A percentile compares a stretch with the other conserved stretches of the same genome.
Evolutionary conservation across 495 filamentous ascomycete genomes (phyloP).

Genomic region (Neurospora sp.): DNA sequence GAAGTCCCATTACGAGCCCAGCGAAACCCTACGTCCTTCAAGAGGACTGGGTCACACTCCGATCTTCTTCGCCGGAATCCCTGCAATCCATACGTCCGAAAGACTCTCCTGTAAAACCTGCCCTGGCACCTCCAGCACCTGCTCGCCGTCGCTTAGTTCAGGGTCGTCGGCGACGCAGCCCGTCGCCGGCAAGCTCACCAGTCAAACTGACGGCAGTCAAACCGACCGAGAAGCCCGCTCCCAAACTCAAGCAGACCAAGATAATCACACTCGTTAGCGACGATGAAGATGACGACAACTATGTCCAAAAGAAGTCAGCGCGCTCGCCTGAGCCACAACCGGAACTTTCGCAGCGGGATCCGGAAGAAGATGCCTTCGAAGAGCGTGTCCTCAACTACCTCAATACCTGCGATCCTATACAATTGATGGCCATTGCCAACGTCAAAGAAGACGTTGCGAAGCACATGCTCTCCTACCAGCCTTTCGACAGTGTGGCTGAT

Average conservation of each 20-base stretch:
- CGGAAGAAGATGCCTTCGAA: slow-evolving; percentile 8
- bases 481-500: slow-evolving; percentile 52
- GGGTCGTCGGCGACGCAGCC: slow-evolving; percentile 14
- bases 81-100: slow-evolving; percentile 6
- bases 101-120: neutral
- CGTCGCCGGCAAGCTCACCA: slow-evolving; percentile 10
- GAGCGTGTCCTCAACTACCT: slow-evolving; percentile 63
- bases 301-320: slow-evolving; percentile 9
- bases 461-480: slow-evolving; percentile 55
- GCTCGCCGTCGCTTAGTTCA: slow-evolving; percentile 20
- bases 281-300: slow-evolving; percentile 15
- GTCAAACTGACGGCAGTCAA: slow-evolving; percentile 8
- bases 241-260: neutral
- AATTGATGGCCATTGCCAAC: slow-evolving; percentile 67
- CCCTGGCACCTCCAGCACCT: slow-evolving; percentile 3
- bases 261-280: slow-evolving; percentile 22
- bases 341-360: slow-evolving; percentile 1
- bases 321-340: slow-evolving; percentile 4
- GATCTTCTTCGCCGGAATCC: slow-evolving; percentile 8
- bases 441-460: slow-evolving; percentile 57
- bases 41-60: slow-evolving; percentile 16
- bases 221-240: neutral
- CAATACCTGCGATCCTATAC: slow-evolving; percentile 62
- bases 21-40: slow-evolving; percentile 6
- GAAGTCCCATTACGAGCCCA: slow-evolving; percentile 15